Percentiles rank a stretch among this genome's conserved stretches.
These are phyloP conservation scores for Cyclospora cayetanensis DNA, from an alignment of 169 alveolate genomes.

Conservation along the genomic window DNA sequence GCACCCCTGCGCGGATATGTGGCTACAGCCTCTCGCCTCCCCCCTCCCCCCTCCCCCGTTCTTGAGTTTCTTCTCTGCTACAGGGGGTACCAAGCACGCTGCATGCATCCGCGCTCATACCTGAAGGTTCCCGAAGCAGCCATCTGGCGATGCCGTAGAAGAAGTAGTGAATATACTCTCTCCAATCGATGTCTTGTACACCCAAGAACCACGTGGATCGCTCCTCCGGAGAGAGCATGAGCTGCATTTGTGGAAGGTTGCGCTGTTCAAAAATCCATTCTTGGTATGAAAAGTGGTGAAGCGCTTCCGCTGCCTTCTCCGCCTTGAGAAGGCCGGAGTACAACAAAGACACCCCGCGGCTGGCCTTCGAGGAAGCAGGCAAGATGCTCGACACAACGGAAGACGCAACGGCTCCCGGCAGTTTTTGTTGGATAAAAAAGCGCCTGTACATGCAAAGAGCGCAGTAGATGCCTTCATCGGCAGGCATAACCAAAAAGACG, in stretches of 20 bases:
- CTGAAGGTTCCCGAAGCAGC: conserved; percentile 26
- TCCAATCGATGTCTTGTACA: conserved; percentile 44
- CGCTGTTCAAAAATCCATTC: conserved; percentile 66
- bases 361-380: neutral
- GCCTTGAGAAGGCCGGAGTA: conserved; percentile 41
- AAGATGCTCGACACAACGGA: neutral
- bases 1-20: too few relatives aligned
- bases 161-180: conserved; percentile 1
- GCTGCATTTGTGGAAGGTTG: neutral
- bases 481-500: neutral
- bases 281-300: conserved; percentile 49
- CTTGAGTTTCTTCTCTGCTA: neutral
- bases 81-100: too few relatives aligned
- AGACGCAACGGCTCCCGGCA: conserved; percentile 40
- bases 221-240: neutral
- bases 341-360: neutral
- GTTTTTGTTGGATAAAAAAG: conserved; percentile 17
- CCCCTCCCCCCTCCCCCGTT: too few relatives aligned
- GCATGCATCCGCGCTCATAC: too few relatives aligned
- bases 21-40: too few relatives aligned
- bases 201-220: neutral
- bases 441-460: neutral
- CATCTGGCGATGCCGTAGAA: conserved; percentile 53
- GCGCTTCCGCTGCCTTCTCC: conserved; percentile 38
- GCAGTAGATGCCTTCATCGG: neutral